Conservation (phyloP, 1,284 basidiomycete genomes). For the Trametes versicolor region DNA sequence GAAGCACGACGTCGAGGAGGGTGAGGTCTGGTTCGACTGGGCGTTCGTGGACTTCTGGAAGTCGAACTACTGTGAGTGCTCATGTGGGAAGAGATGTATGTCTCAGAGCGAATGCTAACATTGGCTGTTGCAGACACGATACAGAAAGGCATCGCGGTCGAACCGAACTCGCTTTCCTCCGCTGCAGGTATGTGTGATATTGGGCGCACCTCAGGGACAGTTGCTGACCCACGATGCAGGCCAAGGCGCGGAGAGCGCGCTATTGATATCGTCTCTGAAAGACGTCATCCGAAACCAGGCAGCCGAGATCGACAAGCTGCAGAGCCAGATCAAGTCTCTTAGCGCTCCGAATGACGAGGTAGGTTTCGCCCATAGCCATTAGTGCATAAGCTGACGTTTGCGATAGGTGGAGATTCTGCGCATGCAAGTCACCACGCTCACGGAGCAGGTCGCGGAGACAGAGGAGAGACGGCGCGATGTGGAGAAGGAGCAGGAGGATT, state of each 20-base stretch:
- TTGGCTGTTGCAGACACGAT: slow-evolving; percentile 61
- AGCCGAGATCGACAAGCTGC: slow-evolving; percentile 75
- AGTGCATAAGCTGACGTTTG: not conserved
- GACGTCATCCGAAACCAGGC: slow-evolving; percentile 85
- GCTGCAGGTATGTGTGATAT: slow-evolving; percentile 58
- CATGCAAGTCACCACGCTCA: slow-evolving; percentile 55
- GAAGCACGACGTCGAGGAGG: slow-evolving; percentile 57
- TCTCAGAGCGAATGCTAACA: not conserved
- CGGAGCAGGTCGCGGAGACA: slow-evolving; percentile 60
- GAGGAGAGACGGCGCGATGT: slow-evolving; percentile 79
- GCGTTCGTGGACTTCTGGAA: slow-evolving; percentile 99
- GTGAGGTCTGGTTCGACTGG: slow-evolving; percentile 99
- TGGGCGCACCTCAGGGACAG: not conserved
- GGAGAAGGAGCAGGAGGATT: slow-evolving; percentile 94
- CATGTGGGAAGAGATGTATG: not conserved
- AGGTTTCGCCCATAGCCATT: slow-evolving; percentile 18
- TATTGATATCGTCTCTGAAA: slow-evolving; percentile 83
- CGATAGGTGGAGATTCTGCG: slow-evolving; percentile 49
- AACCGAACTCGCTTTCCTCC: slow-evolving; percentile 69
- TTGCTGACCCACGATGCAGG: slow-evolving; percentile 46
- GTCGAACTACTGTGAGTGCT: slow-evolving; percentile 88
- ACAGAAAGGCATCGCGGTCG: slow-evolving; percentile 71
- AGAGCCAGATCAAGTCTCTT: slow-evolving; percentile 59
- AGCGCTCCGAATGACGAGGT: slow-evolving; percentile 39
- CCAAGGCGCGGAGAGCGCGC: slow-evolving; percentile 80